Conservation (phyloP, 2,329 filamentous ascomycete species). For the Trichoderma breve region DNA sequence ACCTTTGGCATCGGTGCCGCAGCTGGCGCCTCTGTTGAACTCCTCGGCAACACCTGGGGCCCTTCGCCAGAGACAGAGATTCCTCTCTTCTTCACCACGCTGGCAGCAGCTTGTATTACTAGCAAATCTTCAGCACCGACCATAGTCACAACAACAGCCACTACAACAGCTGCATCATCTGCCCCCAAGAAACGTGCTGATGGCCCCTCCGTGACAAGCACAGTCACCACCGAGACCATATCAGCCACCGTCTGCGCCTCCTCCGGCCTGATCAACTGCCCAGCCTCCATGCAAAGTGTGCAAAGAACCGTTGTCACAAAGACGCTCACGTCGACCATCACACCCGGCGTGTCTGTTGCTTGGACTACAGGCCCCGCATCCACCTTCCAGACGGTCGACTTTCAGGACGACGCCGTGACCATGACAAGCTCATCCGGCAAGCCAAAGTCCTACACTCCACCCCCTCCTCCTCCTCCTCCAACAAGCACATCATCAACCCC, state of each 20-base stretch:
- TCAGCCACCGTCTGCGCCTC: conserved; percentile 46
- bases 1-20: conserved; percentile 52
- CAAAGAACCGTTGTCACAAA: conserved; percentile 37
- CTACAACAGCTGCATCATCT: conserved; percentile 22
- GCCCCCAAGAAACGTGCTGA: conserved; percentile 24
- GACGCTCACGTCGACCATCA: conserved; percentile 42
- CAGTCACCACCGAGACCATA: conserved; percentile 41
- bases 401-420: conserved; percentile 39
- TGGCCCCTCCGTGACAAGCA: conserved; percentile 40
- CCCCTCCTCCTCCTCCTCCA: conserved; percentile 30
- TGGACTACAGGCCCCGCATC: conserved; percentile 24
- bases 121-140: neutral
- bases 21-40: conserved; percentile 50
- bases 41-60: conserved; percentile 48
- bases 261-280: conserved; percentile 47
- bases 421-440: conserved; percentile 34
- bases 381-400: conserved; percentile 38
- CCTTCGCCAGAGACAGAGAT: conserved; percentile 45
- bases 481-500: neutral
- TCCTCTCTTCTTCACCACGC: conserved; percentile 53
- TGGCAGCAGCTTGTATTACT: conserved; percentile 43
- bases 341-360: conserved; percentile 34
- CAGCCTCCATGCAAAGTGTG: conserved; percentile 48
- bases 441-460: conserved; percentile 44
- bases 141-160: conserved; percentile 23